Base-by-base conservation (phyloP, 2,329 filamentous ascomycete species). In the Sporothrix globosa region DNA sequence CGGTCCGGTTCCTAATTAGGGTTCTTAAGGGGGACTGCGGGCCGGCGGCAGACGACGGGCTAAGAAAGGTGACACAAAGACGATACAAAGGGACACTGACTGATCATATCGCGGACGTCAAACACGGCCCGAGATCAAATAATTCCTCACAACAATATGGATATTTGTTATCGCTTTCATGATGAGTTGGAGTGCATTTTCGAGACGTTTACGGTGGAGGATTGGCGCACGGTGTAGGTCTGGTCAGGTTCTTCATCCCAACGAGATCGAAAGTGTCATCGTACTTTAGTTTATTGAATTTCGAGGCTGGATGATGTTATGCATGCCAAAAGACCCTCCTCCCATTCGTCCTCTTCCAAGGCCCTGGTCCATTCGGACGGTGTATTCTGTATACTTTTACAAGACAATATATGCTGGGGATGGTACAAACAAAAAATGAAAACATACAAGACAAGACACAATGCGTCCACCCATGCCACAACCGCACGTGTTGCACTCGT, bases 371-470 rank as follows among this genome's bases (percentile, higher is more conserved):
- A 1, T 7, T 63, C 39, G 39, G 58, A 24, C 11, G n/a, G 39
- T 46, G 39, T n/a, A 13, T 65, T 48, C 24, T 30, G 14, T 50
- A 30, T 50, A 50, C 24, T 19, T 65, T 34, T 34, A 66, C 48
- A 50, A 34, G 61, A 66, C 27, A 52, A 66, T 65, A 65, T 65
- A 65, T 50, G 44, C 61, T 48, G 44, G 19, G 46, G 61, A 65
- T 65, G 61, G 27, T 65, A 50, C 44, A 65, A 34, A 34, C 44
- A 65, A 50, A 48, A 65, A 50, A 30, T 14, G 27, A 50, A 13
- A 34, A 34, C 34, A 50, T 65, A 50, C 44, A 48, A 50, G 24
- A 50, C 11, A 30, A 50, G 17, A 65, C 24, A 50, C 61, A 50
- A 34, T n/a, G 44, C 61, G 19, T 63, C 58, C 21, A 46, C 41